Evolutionary conservation across 1,139 yeast genomes (phyloP).

Genomic region (Candida neerlandica): DNA sequence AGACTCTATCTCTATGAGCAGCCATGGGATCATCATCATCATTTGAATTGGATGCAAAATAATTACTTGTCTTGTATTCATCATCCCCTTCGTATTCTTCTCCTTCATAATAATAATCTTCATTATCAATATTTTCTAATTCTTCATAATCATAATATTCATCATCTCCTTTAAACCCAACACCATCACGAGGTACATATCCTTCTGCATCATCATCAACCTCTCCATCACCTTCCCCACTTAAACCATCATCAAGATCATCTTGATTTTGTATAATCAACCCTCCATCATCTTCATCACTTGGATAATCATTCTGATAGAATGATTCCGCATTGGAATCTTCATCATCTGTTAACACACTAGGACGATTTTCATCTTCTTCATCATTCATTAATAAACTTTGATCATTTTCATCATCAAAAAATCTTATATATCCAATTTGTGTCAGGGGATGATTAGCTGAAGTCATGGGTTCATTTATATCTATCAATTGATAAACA

Average conservation of each 20-base stretch:
- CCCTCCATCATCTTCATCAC: conserved; percentile 72
- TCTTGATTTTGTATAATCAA: conserved; percentile 16
- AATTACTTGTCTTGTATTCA: conserved; percentile 40
- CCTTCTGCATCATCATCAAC: conserved; percentile 20
- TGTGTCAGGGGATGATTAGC: conserved; percentile 56
- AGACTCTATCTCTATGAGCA: conserved; percentile 62
- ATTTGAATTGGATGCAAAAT: conserved; percentile 41
- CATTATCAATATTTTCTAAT: conserved; percentile 19
- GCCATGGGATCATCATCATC: conserved; percentile 66
- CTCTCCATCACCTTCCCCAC: conserved; percentile 20
- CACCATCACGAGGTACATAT: conserved; percentile 42
- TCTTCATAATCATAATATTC: conserved; percentile 20
- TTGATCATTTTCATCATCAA: conserved; percentile 64
- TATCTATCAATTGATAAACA: conserved; percentile 55
- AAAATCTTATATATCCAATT: conserved; percentile 68
- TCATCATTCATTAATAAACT: conserved; percentile 38
- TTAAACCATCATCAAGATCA: conserved; percentile 8
- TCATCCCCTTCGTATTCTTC: conserved; percentile 23
- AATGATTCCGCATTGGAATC: conserved; percentile 77
- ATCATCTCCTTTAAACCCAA: conserved; percentile 19
- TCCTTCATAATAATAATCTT: conserved; percentile 29
- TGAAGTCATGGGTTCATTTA: conserved; percentile 46
- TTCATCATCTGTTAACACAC: conserved; percentile 40
- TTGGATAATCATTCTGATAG: conserved; percentile 93
- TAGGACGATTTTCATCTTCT: conserved; percentile 42